Evolutionary conservation across 805 yeast genomes (phyloP).

Genomic region (Blastobotrys peoriensis): DNA sequence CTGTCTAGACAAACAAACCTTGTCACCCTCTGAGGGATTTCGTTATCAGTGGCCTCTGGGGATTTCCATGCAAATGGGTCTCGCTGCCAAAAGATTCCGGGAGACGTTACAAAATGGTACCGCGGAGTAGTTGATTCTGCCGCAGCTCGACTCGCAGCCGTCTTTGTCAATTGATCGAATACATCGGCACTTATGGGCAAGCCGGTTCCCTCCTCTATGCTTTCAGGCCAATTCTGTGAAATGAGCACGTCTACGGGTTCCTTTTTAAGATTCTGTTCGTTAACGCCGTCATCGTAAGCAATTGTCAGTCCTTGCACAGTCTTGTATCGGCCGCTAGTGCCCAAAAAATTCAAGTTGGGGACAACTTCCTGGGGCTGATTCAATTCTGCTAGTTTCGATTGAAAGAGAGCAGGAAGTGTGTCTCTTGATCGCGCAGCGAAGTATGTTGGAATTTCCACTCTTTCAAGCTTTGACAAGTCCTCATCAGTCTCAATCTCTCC

Average conservation of each 20-base stretch:
- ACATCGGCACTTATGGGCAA: background rate
- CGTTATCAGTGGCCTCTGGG: constrained; percentile 23
- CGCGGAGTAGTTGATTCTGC: constrained; percentile 46
- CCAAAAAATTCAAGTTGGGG: background rate
- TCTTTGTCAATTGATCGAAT: background rate
- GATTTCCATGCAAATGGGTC: constrained; percentile 56
- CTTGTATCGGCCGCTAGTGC: background rate
- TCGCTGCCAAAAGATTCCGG: constrained; percentile 46
- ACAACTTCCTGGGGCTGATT: background rate
- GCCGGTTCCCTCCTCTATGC: background rate
- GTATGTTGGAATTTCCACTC: constrained; percentile 1
- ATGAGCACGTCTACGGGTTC: background rate
- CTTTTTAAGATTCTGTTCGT: background rate
- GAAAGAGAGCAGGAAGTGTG: background rate
- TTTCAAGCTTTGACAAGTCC: background rate
- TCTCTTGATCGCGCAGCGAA: background rate
- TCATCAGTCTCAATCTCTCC: constrained; percentile 8
- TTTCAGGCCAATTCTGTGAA: background rate
- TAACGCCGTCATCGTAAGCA: background rate
- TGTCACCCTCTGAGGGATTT: constrained; percentile 35
- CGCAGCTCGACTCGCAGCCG: constrained; percentile 39
- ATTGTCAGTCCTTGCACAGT: background rate
- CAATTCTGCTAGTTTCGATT: background rate
- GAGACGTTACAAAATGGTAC: constrained; percentile 54
- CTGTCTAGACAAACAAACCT: constrained; percentile 62